Percentiles rank a stretch among this genome's conserved stretches.
Conservation (phyloP, 2,329 filamentous ascomycete species). For the Eutypella sp. region DNA sequence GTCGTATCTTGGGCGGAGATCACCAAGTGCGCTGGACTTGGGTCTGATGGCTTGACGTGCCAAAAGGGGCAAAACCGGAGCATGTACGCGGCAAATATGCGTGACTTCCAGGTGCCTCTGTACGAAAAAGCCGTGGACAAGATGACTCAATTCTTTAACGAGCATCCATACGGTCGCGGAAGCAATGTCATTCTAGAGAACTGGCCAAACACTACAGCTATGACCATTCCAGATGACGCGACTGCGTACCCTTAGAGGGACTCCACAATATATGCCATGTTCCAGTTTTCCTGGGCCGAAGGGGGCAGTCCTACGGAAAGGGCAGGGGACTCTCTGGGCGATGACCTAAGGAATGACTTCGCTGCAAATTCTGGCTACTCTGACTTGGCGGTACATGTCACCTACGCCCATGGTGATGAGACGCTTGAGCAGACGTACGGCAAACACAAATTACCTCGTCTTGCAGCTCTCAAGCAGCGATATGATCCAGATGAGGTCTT, state of each 20-base stretch:
- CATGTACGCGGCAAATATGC: background rate
- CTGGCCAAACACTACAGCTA: too few relatives aligned
- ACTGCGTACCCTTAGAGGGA: conserved; percentile 1
- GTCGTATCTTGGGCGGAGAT: background rate
- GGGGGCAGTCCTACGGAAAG: too few relatives aligned
- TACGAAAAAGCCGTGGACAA: background rate
- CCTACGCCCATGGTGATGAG: background rate
- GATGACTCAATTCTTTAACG: background rate
- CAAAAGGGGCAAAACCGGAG: background rate
- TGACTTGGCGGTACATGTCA: background rate
- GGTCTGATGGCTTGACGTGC: background rate
- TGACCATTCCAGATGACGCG: background rate
- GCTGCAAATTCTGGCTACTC: background rate
- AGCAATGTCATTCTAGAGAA: background rate
- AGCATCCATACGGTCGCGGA: background rate
- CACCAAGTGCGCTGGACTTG: background rate
- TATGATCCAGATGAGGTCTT: background rate
- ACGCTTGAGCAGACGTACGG: background rate
- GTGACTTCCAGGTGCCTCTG: background rate
- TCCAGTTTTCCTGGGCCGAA: too few relatives aligned
- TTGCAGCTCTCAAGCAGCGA: background rate
- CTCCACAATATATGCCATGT: background rate
- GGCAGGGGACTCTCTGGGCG: too few relatives aligned
- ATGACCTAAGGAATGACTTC: background rate
- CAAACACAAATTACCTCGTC: background rate